Conservation (phyloP, 139 green algal species). For the Tetradesmus lagerheimii region DNA sequence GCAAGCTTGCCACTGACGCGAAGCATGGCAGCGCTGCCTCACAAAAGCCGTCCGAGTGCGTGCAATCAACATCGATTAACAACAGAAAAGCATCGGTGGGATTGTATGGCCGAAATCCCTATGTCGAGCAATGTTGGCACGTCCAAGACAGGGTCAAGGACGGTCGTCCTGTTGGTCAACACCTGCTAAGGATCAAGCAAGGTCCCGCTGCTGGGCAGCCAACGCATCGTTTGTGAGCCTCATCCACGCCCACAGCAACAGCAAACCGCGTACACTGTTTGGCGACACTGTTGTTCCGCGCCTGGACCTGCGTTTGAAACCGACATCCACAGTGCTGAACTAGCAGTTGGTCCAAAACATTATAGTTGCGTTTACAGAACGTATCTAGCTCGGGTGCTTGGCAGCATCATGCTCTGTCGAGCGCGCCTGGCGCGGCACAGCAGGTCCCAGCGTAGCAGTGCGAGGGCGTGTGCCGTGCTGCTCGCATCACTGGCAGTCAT, state of each 20-base stretch:
- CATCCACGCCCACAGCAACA: background rate
- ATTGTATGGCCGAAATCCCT: too few species aligned
- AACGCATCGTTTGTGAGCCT: background rate
- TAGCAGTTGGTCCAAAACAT: background rate
- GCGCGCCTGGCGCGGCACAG: background rate
- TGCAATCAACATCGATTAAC: too few species aligned
- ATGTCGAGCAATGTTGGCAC: background rate
- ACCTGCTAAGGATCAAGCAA: background rate
- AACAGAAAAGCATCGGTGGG: too few species aligned
- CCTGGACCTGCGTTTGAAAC: background rate
- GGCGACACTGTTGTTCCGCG: background rate
- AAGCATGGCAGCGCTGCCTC: too few species aligned
- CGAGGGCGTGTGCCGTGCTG: background rate
- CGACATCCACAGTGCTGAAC: background rate
- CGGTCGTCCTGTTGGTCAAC: background rate
- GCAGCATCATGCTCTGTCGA: background rate
- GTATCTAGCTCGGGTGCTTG: background rate
- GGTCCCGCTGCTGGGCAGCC: background rate
- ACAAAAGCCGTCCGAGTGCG: too few species aligned
- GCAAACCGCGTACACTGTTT: background rate
- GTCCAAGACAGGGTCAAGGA: background rate
- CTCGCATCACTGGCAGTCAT: background rate
- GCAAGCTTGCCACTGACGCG: too few species aligned
- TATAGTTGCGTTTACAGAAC: background rate
- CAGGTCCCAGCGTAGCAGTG: background rate